A percentile compares a stretch with the other conserved stretches of the same genome.
These are phyloP conservation scores for Brassica juncea DNA, from an alignment of 345 rosid genomes.

Conservation along the genomic window DNA sequence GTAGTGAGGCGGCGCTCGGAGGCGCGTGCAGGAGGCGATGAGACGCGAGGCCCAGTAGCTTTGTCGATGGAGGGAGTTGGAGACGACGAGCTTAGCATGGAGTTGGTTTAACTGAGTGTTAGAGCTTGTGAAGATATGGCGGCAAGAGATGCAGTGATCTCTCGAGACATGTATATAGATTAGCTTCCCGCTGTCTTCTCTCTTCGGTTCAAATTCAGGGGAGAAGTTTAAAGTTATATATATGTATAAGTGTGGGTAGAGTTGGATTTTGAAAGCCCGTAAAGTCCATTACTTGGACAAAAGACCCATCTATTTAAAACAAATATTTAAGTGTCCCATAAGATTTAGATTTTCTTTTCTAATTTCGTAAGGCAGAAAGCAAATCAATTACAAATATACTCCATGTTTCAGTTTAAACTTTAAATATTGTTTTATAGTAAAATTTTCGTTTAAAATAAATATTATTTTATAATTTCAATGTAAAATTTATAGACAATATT, in stretches of 20 bases:
- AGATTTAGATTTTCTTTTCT: too few relatives aligned
- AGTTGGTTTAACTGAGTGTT: slow-evolving; percentile 34
- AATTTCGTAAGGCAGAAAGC: too few relatives aligned
- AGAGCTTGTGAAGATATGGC: slow-evolving; percentile 17
- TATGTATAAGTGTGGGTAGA: background rate
- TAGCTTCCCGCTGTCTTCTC: background rate
- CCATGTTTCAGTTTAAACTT: too few relatives aligned
- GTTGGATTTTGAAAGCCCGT: background rate
- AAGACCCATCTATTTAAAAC: background rate
- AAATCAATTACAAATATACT: too few relatives aligned
- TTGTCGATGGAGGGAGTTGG: slow-evolving; percentile 40
- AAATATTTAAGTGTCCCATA: too few relatives aligned
- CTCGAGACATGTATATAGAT: slow-evolving; percentile 32
- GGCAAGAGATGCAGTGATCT: slow-evolving; percentile 28
- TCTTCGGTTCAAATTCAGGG: background rate
- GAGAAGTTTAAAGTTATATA: background rate
- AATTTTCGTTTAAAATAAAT: too few relatives aligned
- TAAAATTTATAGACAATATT: too few relatives aligned
- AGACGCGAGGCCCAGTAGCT: slow-evolving; percentile 39
- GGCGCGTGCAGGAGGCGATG: slow-evolving; percentile 40
- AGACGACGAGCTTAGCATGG: slow-evolving; percentile 43
- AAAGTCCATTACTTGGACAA: background rate
- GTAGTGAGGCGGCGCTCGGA: slow-evolving; percentile 39
- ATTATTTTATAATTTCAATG: too few relatives aligned
- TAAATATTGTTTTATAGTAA: too few relatives aligned